Percentiles rank a stretch among this genome's conserved stretches.
Evolutionary conservation across 768 basidiomycete species (phyloP).

Genomic region (Symmetrospora coprosmae): DNA sequence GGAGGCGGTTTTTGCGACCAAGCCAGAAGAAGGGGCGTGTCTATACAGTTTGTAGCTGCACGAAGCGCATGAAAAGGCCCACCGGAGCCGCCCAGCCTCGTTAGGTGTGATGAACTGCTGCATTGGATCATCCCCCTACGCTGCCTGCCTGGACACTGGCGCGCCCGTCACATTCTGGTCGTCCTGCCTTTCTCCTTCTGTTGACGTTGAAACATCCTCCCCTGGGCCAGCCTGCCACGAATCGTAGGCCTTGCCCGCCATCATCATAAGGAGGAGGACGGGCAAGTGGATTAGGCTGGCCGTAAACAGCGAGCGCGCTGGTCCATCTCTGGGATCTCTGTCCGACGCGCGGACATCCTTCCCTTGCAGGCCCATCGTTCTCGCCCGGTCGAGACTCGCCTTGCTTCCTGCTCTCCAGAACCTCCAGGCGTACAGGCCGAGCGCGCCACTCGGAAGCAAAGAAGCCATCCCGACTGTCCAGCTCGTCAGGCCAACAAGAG

Average conservation of each 20-base stretch:
- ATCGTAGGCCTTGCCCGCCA: conserved; percentile 58
- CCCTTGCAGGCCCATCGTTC: conserved; percentile 1
- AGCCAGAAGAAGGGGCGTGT: conserved; percentile 24
- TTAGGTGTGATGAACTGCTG: too few species aligned
- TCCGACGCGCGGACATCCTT: conserved; percentile 40
- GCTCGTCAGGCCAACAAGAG: conserved; percentile 82
- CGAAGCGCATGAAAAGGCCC: too few species aligned
- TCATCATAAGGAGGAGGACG: conserved; percentile 75
- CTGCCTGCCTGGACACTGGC: too few species aligned
- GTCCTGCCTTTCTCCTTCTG: too few species aligned
- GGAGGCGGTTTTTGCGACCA: conserved; percentile 16
- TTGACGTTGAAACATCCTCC: too few species aligned
- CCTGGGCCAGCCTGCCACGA: neutral
- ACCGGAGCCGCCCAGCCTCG: too few species aligned
- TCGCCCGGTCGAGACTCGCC: conserved; percentile 36
- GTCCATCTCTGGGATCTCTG: conserved; percentile 39
- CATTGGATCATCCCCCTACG: too few species aligned
- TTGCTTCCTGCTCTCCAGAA: conserved; percentile 50
- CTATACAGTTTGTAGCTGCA: conserved; percentile 9
- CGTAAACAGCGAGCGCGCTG: conserved; percentile 55
- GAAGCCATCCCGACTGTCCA: conserved; percentile 72
- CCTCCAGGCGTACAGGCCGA: conserved; percentile 52
- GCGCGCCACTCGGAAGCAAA: conserved; percentile 58
- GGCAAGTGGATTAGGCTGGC: conserved; percentile 82
- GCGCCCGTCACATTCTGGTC: too few species aligned